A percentile compares a stretch with the other conserved stretches of the same genome.
These are phyloP conservation scores for Salix exigua DNA, from an alignment of 345 rosid species.

Conservation along the genomic window DNA sequence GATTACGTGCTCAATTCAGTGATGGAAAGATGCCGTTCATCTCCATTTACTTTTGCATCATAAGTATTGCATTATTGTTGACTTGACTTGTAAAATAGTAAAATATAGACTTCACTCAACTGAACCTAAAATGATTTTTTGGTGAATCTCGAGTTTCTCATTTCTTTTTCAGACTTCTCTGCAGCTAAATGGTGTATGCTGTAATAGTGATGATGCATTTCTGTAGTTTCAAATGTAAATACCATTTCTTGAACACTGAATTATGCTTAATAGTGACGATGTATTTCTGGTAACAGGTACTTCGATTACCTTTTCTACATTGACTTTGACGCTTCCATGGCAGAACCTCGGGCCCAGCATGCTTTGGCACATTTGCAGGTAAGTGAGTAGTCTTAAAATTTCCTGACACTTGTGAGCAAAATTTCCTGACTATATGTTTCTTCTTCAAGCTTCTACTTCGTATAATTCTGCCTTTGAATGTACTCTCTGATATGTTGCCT, in stretches of 20 bases:
- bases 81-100: neutral
- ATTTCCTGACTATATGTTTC: neutral
- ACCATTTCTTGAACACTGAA: neutral
- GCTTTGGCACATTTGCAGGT: conserved; percentile 88
- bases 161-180: neutral
- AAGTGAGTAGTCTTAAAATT: conserved; percentile 9
- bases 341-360: conserved; percentile 72
- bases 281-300: conserved; percentile 49
- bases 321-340: conserved; percentile 96
- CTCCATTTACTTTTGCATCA: neutral
- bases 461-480: neutral
- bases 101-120: neutral
- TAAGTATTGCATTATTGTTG: neutral
- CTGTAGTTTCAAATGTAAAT: neutral
- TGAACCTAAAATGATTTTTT: neutral
- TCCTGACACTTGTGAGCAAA: no score
- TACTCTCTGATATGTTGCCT: neutral
- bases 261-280: neutral
- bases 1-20: neutral
- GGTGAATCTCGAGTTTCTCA: neutral
- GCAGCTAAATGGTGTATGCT: neutral
- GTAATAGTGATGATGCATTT: neutral
- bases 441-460: neutral
- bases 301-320: conserved; percentile 87
- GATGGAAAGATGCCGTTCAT: neutral